Evolutionary conservation across 345 rosid genomes (phyloP).

Genomic region (Eucalyptus marginata): DNA sequence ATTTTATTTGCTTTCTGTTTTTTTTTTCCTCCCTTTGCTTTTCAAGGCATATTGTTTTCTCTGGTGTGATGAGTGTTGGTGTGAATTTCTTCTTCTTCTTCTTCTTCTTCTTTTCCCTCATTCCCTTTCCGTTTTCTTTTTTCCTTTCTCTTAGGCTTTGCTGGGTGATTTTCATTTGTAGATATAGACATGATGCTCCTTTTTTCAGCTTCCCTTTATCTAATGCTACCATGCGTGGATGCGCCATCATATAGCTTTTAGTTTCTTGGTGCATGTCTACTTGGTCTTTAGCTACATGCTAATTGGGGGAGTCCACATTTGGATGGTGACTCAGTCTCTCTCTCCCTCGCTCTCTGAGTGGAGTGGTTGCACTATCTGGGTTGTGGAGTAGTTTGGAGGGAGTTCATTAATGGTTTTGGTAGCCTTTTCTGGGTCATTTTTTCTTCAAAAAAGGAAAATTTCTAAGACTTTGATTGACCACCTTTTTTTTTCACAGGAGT

Average conservation of each 20-base stretch:
- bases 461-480: background rate
- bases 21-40: background rate
- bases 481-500: background rate
- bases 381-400: conserved; percentile 19
- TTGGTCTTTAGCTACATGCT: background rate
- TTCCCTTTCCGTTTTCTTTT: background rate
- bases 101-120: background rate
- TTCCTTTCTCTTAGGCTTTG: background rate
- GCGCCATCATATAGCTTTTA: background rate
- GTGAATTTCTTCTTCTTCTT: background rate
- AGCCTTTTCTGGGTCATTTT: conserved; percentile 1
- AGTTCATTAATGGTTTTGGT: conserved; percentile 26
- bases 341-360: background rate
- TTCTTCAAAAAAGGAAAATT: background rate
- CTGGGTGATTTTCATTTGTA: background rate
- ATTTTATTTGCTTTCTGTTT: background rate
- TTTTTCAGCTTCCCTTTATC: background rate
- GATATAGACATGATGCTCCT: background rate
- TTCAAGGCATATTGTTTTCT: background rate
- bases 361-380: conserved; percentile 9
- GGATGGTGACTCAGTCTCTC: background rate
- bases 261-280: background rate
- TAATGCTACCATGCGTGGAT: background rate
- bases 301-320: background rate
- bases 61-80: background rate